Conservation (phyloP, 441 rosid genomes). For the Brassica hybrid region DNA sequence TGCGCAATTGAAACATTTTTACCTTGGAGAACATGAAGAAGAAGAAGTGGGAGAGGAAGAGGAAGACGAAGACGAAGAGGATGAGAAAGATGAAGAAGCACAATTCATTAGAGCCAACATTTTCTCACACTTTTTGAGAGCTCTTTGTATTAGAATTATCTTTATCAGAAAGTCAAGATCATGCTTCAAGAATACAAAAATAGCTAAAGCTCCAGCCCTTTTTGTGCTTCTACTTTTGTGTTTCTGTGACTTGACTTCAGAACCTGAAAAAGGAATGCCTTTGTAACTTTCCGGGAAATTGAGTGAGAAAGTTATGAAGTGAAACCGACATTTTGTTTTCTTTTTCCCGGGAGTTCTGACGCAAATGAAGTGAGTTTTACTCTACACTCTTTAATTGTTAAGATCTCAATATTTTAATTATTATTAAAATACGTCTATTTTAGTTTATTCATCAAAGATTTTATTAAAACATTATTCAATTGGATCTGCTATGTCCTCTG, state of each 20-base stretch:
- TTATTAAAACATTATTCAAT: neutral
- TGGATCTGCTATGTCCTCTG: constrained; percentile 27
- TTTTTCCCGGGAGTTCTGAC: constrained; percentile 17
- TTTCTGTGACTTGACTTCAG: constrained; percentile 19
- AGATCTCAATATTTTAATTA: constrained; percentile 22
- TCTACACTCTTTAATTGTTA: constrained; percentile 19
- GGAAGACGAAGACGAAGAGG: neutral
- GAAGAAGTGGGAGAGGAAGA: neutral
- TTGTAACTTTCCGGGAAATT: constrained; percentile 33
- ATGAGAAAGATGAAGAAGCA: constrained; percentile 21
- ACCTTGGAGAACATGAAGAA: constrained; percentile 33
- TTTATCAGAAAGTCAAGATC: constrained; percentile 14
- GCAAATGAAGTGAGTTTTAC: constrained; percentile 28
- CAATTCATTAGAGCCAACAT: constrained; percentile 32
- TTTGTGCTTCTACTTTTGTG: constrained; percentile 15
- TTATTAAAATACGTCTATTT: constrained; percentile 1
- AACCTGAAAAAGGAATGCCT: constrained; percentile 20
- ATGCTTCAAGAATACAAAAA: constrained; percentile 6
- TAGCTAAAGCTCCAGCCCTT: constrained; percentile 16
- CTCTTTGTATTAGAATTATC: constrained; percentile 1
- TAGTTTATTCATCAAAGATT: neutral
- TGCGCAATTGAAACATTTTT: constrained; percentile 13
- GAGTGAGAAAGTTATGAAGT: constrained; percentile 3
- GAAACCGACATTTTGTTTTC: constrained; percentile 30
- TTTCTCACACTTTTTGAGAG: constrained; percentile 20